These are phyloP conservation scores for Trichoderma sp. DNA, from an alignment of 2,329 filamentous ascomycete genomes.

Conservation along the genomic window DNA sequence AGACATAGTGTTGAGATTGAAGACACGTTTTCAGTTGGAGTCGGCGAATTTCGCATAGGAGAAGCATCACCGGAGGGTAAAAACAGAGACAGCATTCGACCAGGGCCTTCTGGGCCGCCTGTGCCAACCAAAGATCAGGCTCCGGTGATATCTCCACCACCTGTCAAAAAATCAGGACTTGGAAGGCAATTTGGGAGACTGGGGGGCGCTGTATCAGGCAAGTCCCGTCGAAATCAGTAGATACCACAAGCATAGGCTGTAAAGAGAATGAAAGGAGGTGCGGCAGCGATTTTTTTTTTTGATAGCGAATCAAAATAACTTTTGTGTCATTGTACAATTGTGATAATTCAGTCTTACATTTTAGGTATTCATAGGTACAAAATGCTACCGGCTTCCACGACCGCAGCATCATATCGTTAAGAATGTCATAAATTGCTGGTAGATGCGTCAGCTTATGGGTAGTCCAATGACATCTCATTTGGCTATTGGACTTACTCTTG, in stretches of 20 bases:
- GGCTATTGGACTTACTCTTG: conserved; percentile 66
- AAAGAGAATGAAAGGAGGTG: neutral
- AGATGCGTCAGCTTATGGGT: conserved; percentile 55
- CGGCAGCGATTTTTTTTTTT: neutral
- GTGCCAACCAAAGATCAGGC: conserved; percentile 56
- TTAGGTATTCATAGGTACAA: too few relatives aligned
- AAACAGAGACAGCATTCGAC: conserved; percentile 46
- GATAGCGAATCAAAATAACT: neutral
- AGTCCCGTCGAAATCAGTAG: conserved; percentile 54
- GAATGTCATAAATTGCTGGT: neutral
- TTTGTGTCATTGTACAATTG: neutral
- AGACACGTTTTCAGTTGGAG: conserved; percentile 51
- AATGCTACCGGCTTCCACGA: neutral
- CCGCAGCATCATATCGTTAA: neutral
- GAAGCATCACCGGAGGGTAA: conserved; percentile 49
- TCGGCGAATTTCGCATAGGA: conserved; percentile 47
- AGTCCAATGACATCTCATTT: conserved; percentile 68
- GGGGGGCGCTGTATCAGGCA: conserved; percentile 70
- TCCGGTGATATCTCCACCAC: conserved; percentile 47
- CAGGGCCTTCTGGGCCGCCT: conserved; percentile 42
- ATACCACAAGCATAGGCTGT: neutral
- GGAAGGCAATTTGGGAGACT: conserved; percentile 71
- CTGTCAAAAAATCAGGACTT: conserved; percentile 64
- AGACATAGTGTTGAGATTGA: conserved; percentile 58
- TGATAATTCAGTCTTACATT: neutral